Evolutionary conservation across 768 basidiomycete species (phyloP).

Genomic region (Suillus plorans): DNA sequence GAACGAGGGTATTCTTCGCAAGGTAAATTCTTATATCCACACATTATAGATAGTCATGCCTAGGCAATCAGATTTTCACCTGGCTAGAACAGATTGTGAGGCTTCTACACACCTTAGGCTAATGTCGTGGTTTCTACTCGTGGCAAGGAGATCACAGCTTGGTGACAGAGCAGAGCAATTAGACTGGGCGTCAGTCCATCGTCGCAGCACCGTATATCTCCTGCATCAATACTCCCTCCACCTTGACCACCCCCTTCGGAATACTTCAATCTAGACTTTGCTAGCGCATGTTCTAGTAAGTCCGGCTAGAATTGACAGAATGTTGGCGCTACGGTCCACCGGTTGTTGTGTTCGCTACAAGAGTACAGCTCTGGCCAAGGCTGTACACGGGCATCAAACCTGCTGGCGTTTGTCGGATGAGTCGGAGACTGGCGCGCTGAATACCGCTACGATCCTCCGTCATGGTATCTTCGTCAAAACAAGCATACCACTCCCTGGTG

Average conservation of each 20-base stretch:
- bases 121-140: background rate
- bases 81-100: background rate
- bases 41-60: background rate
- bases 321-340: background rate
- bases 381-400: background rate
- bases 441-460: background rate
- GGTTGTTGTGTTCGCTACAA: background rate
- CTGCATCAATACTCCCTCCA: slow-evolving; percentile 8
- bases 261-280: slow-evolving; percentile 17
- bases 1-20: background rate
- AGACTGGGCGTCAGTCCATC: background rate
- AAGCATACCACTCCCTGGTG: background rate
- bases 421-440: background rate
- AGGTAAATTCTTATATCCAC: background rate
- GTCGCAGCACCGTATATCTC: background rate
- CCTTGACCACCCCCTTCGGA: slow-evolving; percentile 33
- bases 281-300: background rate
- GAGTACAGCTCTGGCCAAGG: background rate
- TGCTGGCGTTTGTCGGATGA: background rate
- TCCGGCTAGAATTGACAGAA: background rate
- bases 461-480: background rate
- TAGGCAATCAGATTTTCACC: background rate
- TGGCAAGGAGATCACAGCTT: background rate
- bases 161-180: background rate
- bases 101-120: background rate